phyloP scores from a whole-genome alignment of 371 early-diverging fungal genomes.

The Mucor sp. region DNA sequence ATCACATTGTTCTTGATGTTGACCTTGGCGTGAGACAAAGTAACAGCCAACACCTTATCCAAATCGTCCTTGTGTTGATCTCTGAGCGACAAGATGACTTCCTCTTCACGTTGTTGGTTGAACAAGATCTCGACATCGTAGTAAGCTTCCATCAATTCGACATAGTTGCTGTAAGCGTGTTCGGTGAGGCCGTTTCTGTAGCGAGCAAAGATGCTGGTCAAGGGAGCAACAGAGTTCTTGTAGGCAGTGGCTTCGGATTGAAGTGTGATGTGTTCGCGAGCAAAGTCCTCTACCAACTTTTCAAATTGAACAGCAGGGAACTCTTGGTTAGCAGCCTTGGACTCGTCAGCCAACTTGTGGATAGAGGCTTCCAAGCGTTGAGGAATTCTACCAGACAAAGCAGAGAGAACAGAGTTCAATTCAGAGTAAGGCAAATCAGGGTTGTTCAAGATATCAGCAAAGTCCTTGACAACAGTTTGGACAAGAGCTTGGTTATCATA shows the following conservation, averaged over 20 bases:
- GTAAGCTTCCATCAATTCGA: slow-evolving; percentile 81
- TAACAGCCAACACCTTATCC: slow-evolving; percentile 73
- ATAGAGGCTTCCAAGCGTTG: slow-evolving; percentile 67
- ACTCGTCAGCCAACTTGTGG: slow-evolving; percentile 44
- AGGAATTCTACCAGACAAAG: slow-evolving; percentile 89
- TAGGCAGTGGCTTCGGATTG: slow-evolving; percentile 70
- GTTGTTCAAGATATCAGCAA: slow-evolving; percentile 75
- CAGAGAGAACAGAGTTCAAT: slow-evolving; percentile 78
- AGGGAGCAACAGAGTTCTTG: slow-evolving; percentile 63
- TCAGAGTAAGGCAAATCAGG: slow-evolving; percentile 89
- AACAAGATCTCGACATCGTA: slow-evolving; percentile 86
- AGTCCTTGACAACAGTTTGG: slow-evolving; percentile 68
- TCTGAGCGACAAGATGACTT: slow-evolving; percentile 81
- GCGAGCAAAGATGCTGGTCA: slow-evolving; percentile 66
- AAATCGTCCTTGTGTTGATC: slow-evolving; percentile 85
- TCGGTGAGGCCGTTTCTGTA: slow-evolving; percentile 78
- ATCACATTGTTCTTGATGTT: slow-evolving; percentile 80
- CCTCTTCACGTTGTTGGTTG: slow-evolving; percentile 81
- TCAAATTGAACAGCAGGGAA: slow-evolving; percentile 83
- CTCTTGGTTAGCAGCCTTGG: slow-evolving; percentile 39
- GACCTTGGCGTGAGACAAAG: slow-evolving; percentile 85
- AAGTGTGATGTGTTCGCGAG: slow-evolving; percentile 50
- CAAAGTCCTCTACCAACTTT: slow-evolving; percentile 62
- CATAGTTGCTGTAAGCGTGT: slow-evolving; percentile 76
- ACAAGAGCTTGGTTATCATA: slow-evolving; percentile 82